Evolutionary conservation across 2,329 filamentous ascomycete genomes (phyloP).

Genomic region (Colletotrichum ledebouriae): DNA sequence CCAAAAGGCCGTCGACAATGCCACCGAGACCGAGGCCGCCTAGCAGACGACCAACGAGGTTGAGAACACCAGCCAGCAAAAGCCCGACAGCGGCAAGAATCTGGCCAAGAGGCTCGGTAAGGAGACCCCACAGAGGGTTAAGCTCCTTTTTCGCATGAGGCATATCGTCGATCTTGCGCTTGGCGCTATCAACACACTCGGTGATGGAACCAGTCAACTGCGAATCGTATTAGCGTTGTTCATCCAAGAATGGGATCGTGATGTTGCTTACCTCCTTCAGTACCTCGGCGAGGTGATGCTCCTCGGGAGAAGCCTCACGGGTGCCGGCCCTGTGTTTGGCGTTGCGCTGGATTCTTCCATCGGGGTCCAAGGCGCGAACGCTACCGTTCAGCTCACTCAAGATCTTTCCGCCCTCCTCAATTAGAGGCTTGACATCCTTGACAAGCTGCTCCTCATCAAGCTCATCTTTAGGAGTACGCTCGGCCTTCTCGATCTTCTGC

Average conservation of each 20-base stretch:
- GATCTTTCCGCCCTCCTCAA: constrained; percentile 87
- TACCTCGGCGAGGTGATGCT: constrained; percentile 85
- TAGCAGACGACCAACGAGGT: constrained; percentile 84
- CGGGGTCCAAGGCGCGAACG: constrained; percentile 89
- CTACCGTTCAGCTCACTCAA: constrained; percentile 88
- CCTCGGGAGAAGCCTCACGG: constrained; percentile 83
- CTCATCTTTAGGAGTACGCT: constrained; percentile 86
- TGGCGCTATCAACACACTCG: constrained; percentile 86
- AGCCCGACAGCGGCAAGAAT: constrained; percentile 91
- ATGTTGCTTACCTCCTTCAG: constrained; percentile 75
- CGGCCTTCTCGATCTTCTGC: constrained; percentile 84
- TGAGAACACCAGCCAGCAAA: constrained; percentile 84
- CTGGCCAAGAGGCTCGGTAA: constrained; percentile 90
- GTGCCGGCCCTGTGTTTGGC: constrained; percentile 85
- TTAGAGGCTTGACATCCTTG: constrained; percentile 85
- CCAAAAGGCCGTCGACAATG: constrained; percentile 82
- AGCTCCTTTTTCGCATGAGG: constrained; percentile 95
- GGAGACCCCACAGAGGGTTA: constrained; percentile 87
- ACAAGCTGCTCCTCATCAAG: constrained; percentile 92
- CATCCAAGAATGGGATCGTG: not conserved
- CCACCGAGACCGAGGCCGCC: constrained; percentile 86
- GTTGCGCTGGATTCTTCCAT: constrained; percentile 85
- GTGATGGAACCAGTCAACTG: constrained; percentile 83
- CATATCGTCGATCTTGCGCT: constrained; percentile 91
- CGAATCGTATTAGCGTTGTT: constrained; percentile 22